Conservation (phyloP, 1,284 basidiomycete genomes). For the Clitocybe nebularis region DNA sequence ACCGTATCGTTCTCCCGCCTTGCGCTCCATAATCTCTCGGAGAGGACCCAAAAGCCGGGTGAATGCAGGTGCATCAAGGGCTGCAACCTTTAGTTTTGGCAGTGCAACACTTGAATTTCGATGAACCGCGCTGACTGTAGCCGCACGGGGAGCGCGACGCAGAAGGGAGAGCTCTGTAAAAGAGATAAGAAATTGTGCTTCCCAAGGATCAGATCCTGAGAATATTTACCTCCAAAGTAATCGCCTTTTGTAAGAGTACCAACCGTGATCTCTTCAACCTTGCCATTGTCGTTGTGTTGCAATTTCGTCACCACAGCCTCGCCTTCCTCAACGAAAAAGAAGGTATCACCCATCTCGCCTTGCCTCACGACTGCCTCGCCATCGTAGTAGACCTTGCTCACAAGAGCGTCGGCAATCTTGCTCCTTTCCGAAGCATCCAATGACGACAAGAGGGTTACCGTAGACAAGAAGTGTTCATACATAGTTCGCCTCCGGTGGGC, state of each 20-base stretch:
- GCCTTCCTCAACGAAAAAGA: slow-evolving; percentile 96
- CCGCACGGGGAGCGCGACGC: slow-evolving; percentile 81
- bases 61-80: slow-evolving; percentile 91
- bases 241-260: slow-evolving; percentile 85
- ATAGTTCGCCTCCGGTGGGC: slow-evolving; percentile 87
- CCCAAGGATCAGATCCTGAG: slow-evolving; percentile 5
- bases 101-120: slow-evolving; percentile 45
- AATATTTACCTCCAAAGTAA: slow-evolving; percentile 90
- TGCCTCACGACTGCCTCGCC: slow-evolving; percentile 87
- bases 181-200: slow-evolving; percentile 7
- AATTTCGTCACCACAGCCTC: slow-evolving; percentile 85
- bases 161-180: slow-evolving; percentile 76
- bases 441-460: slow-evolving; percentile 86
- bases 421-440: slow-evolving; percentile 86
- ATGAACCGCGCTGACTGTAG: slow-evolving; percentile 83
- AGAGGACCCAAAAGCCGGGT: slow-evolving; percentile 91
- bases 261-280: slow-evolving; percentile 64
- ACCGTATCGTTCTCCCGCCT: slow-evolving; percentile 53
- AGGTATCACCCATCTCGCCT: slow-evolving; percentile 94
- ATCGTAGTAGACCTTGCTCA: slow-evolving; percentile 77
- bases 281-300: slow-evolving; percentile 56
- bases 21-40: slow-evolving; percentile 84
- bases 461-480: slow-evolving; percentile 93
- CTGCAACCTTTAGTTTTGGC: slow-evolving; percentile 85
- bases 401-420: slow-evolving; percentile 95